Conservation (phyloP, 345 rosid genomes). For the Salix exigua region DNA sequence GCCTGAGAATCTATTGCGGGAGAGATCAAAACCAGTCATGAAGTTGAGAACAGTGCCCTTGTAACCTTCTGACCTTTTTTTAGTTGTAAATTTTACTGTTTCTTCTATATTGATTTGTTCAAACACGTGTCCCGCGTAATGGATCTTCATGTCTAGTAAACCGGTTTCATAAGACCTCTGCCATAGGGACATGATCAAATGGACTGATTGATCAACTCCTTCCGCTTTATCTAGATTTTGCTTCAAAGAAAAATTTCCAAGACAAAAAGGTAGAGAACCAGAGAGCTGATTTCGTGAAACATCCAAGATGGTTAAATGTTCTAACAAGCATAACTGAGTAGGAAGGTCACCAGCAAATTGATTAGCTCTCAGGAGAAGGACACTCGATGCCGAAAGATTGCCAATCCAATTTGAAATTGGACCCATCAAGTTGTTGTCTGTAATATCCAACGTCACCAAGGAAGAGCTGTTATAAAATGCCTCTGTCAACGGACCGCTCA, state of each 20-base stretch:
- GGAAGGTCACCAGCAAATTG: constrained; percentile 12
- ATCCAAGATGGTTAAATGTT: constrained; percentile 8
- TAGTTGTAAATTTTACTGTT: not conserved
- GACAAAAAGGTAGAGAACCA: constrained; percentile 7
- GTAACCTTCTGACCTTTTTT: not conserved
- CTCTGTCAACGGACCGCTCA: not conserved
- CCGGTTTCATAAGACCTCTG: too few species aligned
- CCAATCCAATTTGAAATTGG: constrained; percentile 18
- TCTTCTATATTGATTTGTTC: not conserved
- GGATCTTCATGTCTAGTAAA: too few species aligned
- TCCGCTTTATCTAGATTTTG: too few species aligned
- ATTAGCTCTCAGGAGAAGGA: constrained; percentile 20
- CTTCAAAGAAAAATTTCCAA: not conserved
- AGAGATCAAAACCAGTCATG: not conserved
- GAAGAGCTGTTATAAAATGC: not conserved
- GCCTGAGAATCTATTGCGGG: not conserved
- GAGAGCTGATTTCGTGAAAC: constrained; percentile 12
- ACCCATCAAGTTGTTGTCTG: constrained; percentile 10
- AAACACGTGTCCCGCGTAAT: rapidly evolving
- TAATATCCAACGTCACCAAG: constrained; percentile 1
- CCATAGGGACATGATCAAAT: too few species aligned
- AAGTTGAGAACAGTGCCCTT: not conserved
- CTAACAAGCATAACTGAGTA: constrained; percentile 3
- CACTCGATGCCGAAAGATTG: not conserved
- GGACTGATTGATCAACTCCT: too few species aligned